Base-by-base conservation (phyloP, 306 rosid genomes). In the Glycine tomentella region DNA sequence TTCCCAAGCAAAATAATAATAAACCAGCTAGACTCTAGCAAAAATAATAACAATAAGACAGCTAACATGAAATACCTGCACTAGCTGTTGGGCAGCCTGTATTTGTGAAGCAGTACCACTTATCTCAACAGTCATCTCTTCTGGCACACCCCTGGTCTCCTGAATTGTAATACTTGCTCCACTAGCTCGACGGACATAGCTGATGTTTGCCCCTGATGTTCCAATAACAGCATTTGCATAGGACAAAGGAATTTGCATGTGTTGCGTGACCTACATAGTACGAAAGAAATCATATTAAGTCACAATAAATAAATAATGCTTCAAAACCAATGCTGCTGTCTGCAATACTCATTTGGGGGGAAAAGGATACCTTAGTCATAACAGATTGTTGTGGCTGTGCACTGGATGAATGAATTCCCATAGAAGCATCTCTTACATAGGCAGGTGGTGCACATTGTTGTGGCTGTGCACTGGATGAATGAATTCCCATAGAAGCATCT, bases 181-280 rank as follows among this genome's bases (percentile, higher is more conserved):
- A 82, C 92, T 89, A 59, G 88, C 90, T 34, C 90, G 92, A 4
- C 92, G 90, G 42, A 89, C 86, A 76, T 89, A 89, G 81, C 92
- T 89, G 76, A 86, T 89, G 81, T 89, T 89, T 68, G 90, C 48
- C 50, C 92, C 92, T 34, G 88, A 86, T 63, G 87, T 82, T 46
- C 92, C 92, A 82, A 89, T 89, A 69, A 86, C 92, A 63, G 92
- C 90, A 84, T 89, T 87, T 34, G 92, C 90, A 77, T 62, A 89
- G 61, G 88, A 84, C 50, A 89, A 86, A n/a, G 92, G 92, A 83
- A 89, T 87, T 74, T 89, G 92, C 90, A 89, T 89, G 83, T 86
- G 92, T 78, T 89, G 90, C 6, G 90, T 89, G 72, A 86, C 88
- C 92, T 89, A 66, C 82, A 82, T 4, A 68, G 66, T 17, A 63